Evolutionary conservation across 1,284 basidiomycete species (phyloP), one percentile per base, ranked within the genome.

Genomic region (Puccinia polysora): DNA sequence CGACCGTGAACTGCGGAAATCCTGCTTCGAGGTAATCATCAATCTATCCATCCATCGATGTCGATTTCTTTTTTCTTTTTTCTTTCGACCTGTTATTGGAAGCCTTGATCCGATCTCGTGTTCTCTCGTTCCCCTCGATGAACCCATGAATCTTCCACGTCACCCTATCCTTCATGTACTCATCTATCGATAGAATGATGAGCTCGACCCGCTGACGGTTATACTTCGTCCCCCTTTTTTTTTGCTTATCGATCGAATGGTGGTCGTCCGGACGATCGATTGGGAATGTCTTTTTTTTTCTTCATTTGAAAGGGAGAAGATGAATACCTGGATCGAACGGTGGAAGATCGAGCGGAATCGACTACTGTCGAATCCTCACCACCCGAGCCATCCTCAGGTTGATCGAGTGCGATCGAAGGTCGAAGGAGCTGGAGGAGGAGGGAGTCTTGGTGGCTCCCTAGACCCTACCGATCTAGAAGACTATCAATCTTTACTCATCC

Each of bases 1-100:
- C 68, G 25, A 71, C 68, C 12, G 68, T 71, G 7, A 71, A 71
- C 28, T 34, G 23, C 25, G 68, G 58, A 53, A 71, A 45, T 40
- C 47, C 58, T n/a, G 47, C 47, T 30, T 62, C 56, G 18, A 30
- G 68, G 68, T 71, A 49, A 47, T 18, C 30, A 36, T 5, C 34
- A 36, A 34, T 10, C 10, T n/a, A 45, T 10, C 40, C 40, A 45
- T 32, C 36, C 3, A 40, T n/a, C n/a, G n/a, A n/a, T n/a, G n/a
- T n/a, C n/a, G n/a, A 38, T 36, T 15, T 40, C 40, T 18, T 4
- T 8, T 38, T 65, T 65, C 20, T 65, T 65, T 20, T 56, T n/a
- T n/a, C n/a, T n/a, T n/a, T n/a, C n/a, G n/a, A n/a, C n/a, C n/a
- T n/a, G n/a, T n/a, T n/a, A n/a, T n/a, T n/a, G n/a, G n/a, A n/a